These are phyloP conservation scores for Xylariaceae sp. DNA, from an alignment of 2,329 filamentous ascomycete genomes.

Conservation along the genomic window DNA sequence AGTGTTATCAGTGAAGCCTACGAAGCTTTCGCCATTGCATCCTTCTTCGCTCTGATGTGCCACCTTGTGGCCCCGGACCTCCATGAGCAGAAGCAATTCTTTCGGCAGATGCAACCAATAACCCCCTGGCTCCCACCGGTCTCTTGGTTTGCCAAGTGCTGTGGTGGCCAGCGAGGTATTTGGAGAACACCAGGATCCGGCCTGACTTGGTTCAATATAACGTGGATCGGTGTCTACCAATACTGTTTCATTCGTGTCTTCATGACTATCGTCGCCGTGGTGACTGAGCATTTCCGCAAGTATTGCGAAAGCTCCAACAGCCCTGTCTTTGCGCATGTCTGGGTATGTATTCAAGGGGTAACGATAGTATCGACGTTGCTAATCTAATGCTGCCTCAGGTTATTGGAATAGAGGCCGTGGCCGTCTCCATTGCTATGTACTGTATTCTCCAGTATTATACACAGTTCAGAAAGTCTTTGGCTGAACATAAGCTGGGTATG, in stretches of 20 bases:
- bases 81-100: conserved; percentile 77
- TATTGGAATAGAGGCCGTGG: conserved; percentile 61
- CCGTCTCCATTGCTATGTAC: conserved; percentile 81
- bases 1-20: conserved; percentile 78
- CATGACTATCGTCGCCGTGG: conserved; percentile 72
- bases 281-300: conserved; percentile 60
- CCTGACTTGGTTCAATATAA: conserved; percentile 84
- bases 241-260: conserved; percentile 77
- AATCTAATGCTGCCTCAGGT: conserved; percentile 37
- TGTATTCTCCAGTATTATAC: conserved; percentile 83
- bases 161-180: conserved; percentile 60
- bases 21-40: conserved; percentile 81
- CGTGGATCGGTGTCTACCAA: conserved; percentile 79
- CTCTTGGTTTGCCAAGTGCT: conserved; percentile 63
- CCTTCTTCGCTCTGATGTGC: conserved; percentile 79
- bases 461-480: conserved; percentile 64
- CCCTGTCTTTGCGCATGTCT: conserved; percentile 77
- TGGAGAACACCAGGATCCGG: conserved; percentile 74
- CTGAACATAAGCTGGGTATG: conserved; percentile 64
- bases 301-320: conserved; percentile 77
- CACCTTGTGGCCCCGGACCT: conserved; percentile 72
- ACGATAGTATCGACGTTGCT: background rate
- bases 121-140: conserved; percentile 72
- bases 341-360: conserved; percentile 47
- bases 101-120: conserved; percentile 59